Conservation (phyloP, 2,329 filamentous ascomycete genomes). For the Tolypocladium guangdongense region DNA sequence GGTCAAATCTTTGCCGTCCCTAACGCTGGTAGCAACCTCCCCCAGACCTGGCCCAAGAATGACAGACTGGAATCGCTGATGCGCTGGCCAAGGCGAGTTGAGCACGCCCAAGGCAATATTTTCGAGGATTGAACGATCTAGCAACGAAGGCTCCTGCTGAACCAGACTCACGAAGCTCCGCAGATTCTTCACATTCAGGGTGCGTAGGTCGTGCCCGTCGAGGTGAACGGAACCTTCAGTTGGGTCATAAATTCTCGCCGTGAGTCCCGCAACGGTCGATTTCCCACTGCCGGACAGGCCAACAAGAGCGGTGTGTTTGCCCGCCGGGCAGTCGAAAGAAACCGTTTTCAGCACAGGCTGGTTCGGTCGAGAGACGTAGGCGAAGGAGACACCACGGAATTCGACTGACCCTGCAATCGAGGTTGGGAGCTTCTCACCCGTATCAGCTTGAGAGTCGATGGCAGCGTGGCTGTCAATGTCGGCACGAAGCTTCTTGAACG, state of each 20-base stretch:
- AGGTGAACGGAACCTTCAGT: constrained; percentile 34
- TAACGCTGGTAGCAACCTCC: constrained; percentile 39
- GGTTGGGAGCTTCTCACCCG: constrained; percentile 30
- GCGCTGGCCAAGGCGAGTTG: constrained; percentile 28
- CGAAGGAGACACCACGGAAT: constrained; percentile 32
- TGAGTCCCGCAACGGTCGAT: constrained; percentile 42
- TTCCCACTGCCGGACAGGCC: constrained; percentile 49
- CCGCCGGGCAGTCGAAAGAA: constrained; percentile 35
- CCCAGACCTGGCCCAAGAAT: constrained; percentile 39
- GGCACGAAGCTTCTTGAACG: constrained; percentile 45
- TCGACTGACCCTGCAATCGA: constrained; percentile 26
- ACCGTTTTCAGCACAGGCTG: constrained; percentile 30
- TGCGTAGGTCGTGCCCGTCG: constrained; percentile 35
- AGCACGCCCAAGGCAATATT: constrained; percentile 41
- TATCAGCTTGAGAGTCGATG: constrained; percentile 31
- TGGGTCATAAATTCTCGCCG: constrained; percentile 48
- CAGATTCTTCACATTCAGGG: constrained; percentile 33
- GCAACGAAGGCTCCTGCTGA: constrained; percentile 33
- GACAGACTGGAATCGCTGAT: constrained; percentile 27
- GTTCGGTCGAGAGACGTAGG: constrained; percentile 32
- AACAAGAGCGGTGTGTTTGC: constrained; percentile 44
- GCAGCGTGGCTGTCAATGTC: constrained; percentile 42
- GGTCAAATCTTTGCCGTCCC: constrained; percentile 37
- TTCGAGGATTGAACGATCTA: constrained; percentile 35
- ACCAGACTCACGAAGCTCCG: constrained; percentile 32